Base-by-base conservation (phyloP, 2,329 filamentous ascomycete species). In the Tolypocladium amazonense region DNA sequence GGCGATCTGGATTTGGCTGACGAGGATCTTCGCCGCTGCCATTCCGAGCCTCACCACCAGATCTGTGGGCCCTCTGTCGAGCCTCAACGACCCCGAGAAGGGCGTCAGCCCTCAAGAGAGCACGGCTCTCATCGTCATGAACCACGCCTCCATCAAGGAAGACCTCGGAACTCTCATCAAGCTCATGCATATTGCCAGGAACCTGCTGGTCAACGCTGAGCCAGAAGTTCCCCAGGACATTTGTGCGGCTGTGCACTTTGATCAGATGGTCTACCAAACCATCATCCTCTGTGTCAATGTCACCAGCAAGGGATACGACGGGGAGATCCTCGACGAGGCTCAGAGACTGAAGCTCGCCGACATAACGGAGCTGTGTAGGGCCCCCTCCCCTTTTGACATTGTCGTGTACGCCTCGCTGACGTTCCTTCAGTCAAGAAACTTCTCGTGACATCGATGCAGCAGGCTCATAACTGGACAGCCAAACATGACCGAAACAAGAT, bases 401-500 rank as follows among this genome's bases (percentile, higher is more conserved):
- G 25, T 18, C 2, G 8, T 33, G 8, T 53, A 30, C 58, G n/a
- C 56, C 27, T 2, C 50, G 4, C 45, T 54, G 11, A 50, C 50
- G 59, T 15, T 39, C 7, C 43, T 14, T 11, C 58, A 87, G 84
- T 85, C 70, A 88, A 88, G 65, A 87, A 87, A 66, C 73, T 88
- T 1, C 75, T 88, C 2, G 84, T 88, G 2, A 87, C 85, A 0
- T 83, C 82, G 2, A 72, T 88, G 15, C 85, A 88, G 66, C 84
- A 88, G 68, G 82, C 84, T 2, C 85, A 88, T 64, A 88, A 88
- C 69, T 87, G 85, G 84, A 86, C 84, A 1, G 84, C 85, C 59
- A 86, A 86, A 62, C 85, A 88, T 65, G 85, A 88, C 66, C 76
- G 85, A 41, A 87, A 87, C 70, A 88, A 88, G 69, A 88, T 87